Evolutionary conservation across 306 rosid genomes (phyloP), one percentile per base, ranked within the genome.

Genomic region (Begonia peltatifolia): DNA sequence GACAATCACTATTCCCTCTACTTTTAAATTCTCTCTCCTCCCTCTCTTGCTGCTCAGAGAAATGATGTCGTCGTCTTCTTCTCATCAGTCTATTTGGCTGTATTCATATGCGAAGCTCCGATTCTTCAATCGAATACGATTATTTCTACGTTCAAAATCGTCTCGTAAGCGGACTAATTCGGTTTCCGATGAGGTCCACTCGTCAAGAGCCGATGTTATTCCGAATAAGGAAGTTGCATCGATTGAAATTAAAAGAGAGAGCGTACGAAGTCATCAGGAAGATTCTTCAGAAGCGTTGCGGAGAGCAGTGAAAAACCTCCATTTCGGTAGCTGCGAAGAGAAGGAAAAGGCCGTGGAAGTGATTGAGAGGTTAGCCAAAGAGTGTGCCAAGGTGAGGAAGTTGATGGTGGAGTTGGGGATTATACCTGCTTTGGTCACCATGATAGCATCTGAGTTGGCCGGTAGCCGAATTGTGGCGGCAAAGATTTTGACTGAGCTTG

Each of bases 281-380:
- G 84, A 67, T 10, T 59, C 53, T 9, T 67, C 47, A 42, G 65
- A 46, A 46, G 68, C 64, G 72, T 59, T 92, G 64, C 83, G 82
- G 63, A 80, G 60, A 70, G 73, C 84, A 5, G 99, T 92, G 73
- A 92, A 92, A 82, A 77, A 66, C 67, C 94, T 92, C 66, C 92
- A 92, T 76, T 92, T 92, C 17, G 99, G 99, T 30, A 71, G 69
- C 65, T 79, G 84, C 83, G 81, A 76, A 66, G 94, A 86, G 84
- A 92, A 79, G 59, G 94, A 83, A 65, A 41, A 50, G 42, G 90
- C 94, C 30, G 88, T 92, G 2, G 57, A 59, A 55, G 88, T 74
- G 79, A 83, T 92, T 70, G 78, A 58, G 42, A 67, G 58, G 55
- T 64, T 86, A 49, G 83, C 84, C 10, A 83, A 67, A 66, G 78